These are phyloP conservation scores for Gardenia jasminoides DNA, from an alignment of 257 asterid genomes.

Conservation along the genomic window DNA sequence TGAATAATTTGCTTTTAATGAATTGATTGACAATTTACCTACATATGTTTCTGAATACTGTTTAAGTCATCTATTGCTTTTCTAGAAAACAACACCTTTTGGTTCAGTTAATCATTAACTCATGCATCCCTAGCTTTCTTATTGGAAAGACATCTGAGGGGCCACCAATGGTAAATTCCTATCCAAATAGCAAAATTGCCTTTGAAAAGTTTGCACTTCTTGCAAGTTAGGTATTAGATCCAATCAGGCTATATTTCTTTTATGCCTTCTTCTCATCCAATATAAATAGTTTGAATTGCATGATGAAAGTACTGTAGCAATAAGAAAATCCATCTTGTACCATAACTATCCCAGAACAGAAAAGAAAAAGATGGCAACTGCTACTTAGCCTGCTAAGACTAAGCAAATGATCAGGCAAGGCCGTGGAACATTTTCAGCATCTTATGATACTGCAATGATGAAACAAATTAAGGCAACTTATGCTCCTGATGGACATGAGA, in stretches of 20 bases:
- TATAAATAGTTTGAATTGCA: slow-evolving; percentile 45
- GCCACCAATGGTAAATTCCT: slow-evolving; percentile 35
- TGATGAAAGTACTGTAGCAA: slow-evolving; percentile 12
- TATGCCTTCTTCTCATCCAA: slow-evolving; percentile 20
- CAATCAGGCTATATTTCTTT: slow-evolving; percentile 20
- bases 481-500: slow-evolving; percentile 41
- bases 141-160: slow-evolving; percentile 19
- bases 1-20: background rate
- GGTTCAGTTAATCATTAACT: background rate
- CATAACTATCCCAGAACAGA: slow-evolving; percentile 3
- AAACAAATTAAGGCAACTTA: slow-evolving; percentile 67
- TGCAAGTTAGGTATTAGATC: slow-evolving; percentile 82
- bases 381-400: slow-evolving; percentile 26
- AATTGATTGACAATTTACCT: background rate
- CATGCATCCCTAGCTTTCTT: slow-evolving; percentile 10
- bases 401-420: slow-evolving; percentile 31
- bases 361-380: slow-evolving; percentile 30
- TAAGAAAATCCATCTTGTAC: background rate
- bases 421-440: slow-evolving; percentile 34
- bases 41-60: background rate
- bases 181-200: slow-evolving; percentile 32
- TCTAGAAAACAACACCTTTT: too few species aligned
- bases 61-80: background rate
- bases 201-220: slow-evolving; percentile 42
- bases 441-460: slow-evolving; percentile 50